phyloP scores from a whole-genome alignment of 2,329 filamentous ascomycete species.

The Triangularia setosa region DNA sequence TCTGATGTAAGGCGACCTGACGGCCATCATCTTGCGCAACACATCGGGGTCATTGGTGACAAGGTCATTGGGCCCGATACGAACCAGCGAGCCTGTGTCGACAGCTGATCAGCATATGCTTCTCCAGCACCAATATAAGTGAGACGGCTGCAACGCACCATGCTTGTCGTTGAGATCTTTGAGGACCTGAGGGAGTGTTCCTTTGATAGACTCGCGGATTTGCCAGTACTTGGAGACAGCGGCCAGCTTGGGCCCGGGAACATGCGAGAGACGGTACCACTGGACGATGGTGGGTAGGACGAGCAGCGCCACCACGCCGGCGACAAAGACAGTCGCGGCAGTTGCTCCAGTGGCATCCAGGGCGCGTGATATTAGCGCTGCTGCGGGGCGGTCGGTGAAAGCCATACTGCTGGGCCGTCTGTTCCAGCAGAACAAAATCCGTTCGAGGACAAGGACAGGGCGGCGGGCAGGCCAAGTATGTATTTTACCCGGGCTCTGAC shows the following conservation, averaged over 20 bases:
- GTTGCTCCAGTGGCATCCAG: background rate
- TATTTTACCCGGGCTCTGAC: background rate
- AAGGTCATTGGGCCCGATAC: conserved; percentile 35
- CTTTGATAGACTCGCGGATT: conserved; percentile 26
- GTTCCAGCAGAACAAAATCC: background rate
- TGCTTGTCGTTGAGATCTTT: conserved; percentile 28
- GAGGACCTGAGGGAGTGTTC: conserved; percentile 26
- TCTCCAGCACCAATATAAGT: background rate
- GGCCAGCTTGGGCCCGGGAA: conserved; percentile 34
- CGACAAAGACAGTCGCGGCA: background rate
- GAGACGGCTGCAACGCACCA: conserved; percentile 19
- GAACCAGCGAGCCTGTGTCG: conserved; percentile 31
- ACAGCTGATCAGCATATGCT: background rate
- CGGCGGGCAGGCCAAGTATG: background rate
- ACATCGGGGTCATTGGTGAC: conserved; percentile 35
- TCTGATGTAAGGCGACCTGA: conserved; percentile 32
- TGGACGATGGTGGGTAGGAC: conserved; percentile 7
- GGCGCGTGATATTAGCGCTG: background rate
- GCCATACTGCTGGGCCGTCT: background rate
- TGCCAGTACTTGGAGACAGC: conserved; percentile 34
- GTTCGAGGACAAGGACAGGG: background rate
- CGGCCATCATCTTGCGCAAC: conserved; percentile 32
- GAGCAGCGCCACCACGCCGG: conserved; percentile 2
- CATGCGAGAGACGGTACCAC: conserved; percentile 34
- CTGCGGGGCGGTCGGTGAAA: background rate